Conservation (phyloP, 768 basidiomycete genomes). For the Lactifluus hygrophoroides region DNA sequence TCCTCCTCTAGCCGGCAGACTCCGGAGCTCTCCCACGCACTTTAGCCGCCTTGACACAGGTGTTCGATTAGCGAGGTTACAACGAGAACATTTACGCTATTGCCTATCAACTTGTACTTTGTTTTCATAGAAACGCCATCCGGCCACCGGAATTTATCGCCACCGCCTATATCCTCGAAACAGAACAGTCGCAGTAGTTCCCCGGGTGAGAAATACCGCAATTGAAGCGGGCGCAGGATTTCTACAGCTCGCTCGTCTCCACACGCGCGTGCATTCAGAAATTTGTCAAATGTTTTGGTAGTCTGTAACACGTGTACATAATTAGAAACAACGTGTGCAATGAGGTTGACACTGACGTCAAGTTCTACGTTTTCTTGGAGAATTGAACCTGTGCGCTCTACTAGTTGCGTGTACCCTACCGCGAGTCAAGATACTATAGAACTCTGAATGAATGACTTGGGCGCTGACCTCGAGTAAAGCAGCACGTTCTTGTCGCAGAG, state of each 20-base stretch:
- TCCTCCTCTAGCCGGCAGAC: not conserved
- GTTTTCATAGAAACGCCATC: conserved; percentile 49
- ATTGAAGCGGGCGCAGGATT: conserved; percentile 47
- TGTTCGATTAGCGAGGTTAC: conserved; percentile 54
- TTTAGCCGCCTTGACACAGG: conserved; percentile 28
- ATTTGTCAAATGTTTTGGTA: conserved; percentile 45
- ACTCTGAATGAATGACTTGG: not conserved
- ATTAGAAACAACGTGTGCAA: not conserved
- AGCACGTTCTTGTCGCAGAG: conserved; percentile 54
- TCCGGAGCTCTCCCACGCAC: conserved; percentile 4
- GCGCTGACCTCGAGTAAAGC: conserved; percentile 70
- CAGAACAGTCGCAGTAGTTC: conserved; percentile 65
- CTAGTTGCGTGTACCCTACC: conserved; percentile 67
- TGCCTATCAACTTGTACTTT: conserved; percentile 71
- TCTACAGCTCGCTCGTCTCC: conserved; percentile 38
- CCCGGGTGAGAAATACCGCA: conserved; percentile 68
- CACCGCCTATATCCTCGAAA: conserved; percentile 32
- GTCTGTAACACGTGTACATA: conserved; percentile 38
- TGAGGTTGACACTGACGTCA: conserved; percentile 39
- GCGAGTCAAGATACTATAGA: not conserved
- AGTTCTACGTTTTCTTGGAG: conserved; percentile 60
- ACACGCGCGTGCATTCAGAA: conserved; percentile 37
- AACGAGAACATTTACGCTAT: conserved; percentile 74
- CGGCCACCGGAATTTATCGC: conserved; percentile 52
- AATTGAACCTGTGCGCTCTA: conserved; percentile 71